These are phyloP conservation scores for Yamadazyma nakazawae DNA, from an alignment of 805 yeast genomes.

Conservation along the genomic window DNA sequence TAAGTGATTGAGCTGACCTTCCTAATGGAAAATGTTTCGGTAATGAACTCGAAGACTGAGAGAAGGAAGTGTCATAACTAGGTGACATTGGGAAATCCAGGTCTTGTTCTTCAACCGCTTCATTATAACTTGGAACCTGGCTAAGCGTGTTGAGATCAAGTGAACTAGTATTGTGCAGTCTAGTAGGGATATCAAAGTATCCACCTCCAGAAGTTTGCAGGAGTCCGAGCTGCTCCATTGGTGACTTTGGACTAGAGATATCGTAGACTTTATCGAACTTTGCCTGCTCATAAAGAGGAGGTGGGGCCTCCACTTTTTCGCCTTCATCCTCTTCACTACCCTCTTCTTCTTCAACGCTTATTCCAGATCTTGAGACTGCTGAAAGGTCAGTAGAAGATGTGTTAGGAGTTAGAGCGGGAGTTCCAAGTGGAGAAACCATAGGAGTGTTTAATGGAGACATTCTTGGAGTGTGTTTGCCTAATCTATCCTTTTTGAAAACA, in stretches of 20 bases:
- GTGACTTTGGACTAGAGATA: constrained; percentile 30
- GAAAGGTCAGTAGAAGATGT: constrained; percentile 6
- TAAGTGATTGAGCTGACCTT: neutral
- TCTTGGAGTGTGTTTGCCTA: constrained; percentile 3
- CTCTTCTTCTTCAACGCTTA: constrained; percentile 13
- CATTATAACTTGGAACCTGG: constrained; percentile 37
- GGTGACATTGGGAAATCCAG: constrained; percentile 24
- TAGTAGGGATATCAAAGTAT: constrained; percentile 31
- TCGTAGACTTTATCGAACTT: constrained; percentile 37
- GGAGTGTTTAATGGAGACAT: constrained; percentile 10
- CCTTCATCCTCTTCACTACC: constrained; percentile 19
- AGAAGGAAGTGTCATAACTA: constrained; percentile 11
- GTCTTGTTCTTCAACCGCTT: constrained; percentile 39
- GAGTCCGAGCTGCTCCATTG: constrained; percentile 31
- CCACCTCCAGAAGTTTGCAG: constrained; percentile 12
- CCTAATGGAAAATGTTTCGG: neutral
- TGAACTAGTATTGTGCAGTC: neutral
- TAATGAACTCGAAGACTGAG: constrained; percentile 2
- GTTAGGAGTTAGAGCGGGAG: constrained; percentile 7
- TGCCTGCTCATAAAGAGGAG: constrained; percentile 43
- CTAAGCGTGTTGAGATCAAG: constrained; percentile 25
- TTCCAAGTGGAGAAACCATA: neutral
- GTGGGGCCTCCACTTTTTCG: constrained; percentile 32
- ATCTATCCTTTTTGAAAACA: constrained; percentile 26
- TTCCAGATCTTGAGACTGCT: neutral